phyloP scores from a whole-genome alignment of 2,329 filamentous ascomycete species.

The Zymoseptoria passerinii region DNA sequence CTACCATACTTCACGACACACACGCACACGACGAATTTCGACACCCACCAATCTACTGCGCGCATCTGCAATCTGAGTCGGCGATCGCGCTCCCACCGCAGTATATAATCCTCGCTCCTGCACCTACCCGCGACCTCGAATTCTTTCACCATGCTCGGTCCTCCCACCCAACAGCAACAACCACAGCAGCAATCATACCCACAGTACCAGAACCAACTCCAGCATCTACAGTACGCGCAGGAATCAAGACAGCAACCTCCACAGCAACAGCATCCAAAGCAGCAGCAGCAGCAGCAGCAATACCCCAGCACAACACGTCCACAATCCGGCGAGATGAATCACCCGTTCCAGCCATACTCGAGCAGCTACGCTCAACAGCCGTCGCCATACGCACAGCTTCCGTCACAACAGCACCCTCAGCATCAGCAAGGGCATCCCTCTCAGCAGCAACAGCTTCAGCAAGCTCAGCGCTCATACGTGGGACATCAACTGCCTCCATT shows the following conservation, averaged over 20 bases:
- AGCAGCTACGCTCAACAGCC: conserved; percentile 13
- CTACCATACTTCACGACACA: not conserved
- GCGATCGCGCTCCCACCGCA: not conserved
- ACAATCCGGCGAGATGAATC: conserved; percentile 11
- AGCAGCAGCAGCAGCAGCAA: conserved; percentile 12
- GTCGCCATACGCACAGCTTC: conserved; percentile 3
- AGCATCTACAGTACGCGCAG: not conserved
- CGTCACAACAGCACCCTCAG: conserved; percentile 1
- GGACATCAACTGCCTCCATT: conserved; percentile 17
- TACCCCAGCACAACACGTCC: not conserved
- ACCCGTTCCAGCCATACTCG: conserved; percentile 16
- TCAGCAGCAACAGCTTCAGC: conserved; percentile 8
- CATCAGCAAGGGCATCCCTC: conserved; percentile 6
- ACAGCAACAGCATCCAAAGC: conserved; percentile 8
- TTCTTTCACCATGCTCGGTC: conserved; percentile 2
- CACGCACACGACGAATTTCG: not conserved
- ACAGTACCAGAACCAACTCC: not conserved
- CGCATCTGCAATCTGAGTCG: not conserved
- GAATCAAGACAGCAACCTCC: conserved; percentile 3
- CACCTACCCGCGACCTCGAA: not conserved
- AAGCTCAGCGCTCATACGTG: conserved; percentile 15
- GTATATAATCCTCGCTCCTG: not conserved
- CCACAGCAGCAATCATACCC: conserved; percentile 5
- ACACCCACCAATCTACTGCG: not conserved
- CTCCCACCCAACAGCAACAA: conserved; percentile 8